Percentiles rank a stretch among this genome's conserved stretches.
Evolutionary conservation across 352 stramenopile genomes (phyloP).

Genomic region (Phytophthora ramorum): DNA sequence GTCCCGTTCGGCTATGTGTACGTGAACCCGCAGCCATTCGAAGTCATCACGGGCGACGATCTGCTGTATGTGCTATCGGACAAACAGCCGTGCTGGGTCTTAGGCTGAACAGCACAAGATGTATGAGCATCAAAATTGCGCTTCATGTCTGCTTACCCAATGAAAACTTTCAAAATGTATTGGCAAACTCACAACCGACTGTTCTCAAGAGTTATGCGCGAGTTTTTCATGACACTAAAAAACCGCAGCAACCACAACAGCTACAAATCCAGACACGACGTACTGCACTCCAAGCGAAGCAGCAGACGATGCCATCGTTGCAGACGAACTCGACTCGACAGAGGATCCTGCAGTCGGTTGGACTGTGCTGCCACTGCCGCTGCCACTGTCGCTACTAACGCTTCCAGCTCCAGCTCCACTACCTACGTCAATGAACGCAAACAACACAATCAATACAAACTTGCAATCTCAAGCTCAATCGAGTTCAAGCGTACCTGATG

Average conservation of each 20-base stretch:
- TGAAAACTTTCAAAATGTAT: not conserved
- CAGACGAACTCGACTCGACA: slow-evolving; percentile 14
- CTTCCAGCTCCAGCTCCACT: slow-evolving; percentile 22
- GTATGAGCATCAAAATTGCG: slow-evolving; percentile 2
- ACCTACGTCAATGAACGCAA: slow-evolving; percentile 10
- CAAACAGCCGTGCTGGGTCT: slow-evolving; percentile 80
- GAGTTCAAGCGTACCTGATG: slow-evolving; percentile 31
- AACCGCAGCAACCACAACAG: slow-evolving; percentile 6
- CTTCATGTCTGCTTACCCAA: not conserved
- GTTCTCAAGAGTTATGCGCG: not conserved
- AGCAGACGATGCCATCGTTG: slow-evolving; percentile 18
- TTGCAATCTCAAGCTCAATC: not conserved
- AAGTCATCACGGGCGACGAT: slow-evolving; percentile 82
- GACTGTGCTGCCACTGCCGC: slow-evolving; percentile 7
- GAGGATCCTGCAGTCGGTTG: slow-evolving; percentile 5
- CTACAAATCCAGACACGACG: not conserved
- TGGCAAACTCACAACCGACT: not conserved
- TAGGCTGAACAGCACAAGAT: slow-evolving; percentile 44
- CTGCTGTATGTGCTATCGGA: slow-evolving; percentile 85
- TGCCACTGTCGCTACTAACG: slow-evolving; percentile 8
- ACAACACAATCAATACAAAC: not conserved
- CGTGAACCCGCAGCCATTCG: slow-evolving; percentile 79
- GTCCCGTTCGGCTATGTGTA: slow-evolving; percentile 87
- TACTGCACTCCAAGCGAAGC: not conserved
- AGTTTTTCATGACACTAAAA: not conserved